Evolutionary conservation across 495 filamentous ascomycete genomes (phyloP).

Genomic region (Trichoderma gamsii): DNA sequence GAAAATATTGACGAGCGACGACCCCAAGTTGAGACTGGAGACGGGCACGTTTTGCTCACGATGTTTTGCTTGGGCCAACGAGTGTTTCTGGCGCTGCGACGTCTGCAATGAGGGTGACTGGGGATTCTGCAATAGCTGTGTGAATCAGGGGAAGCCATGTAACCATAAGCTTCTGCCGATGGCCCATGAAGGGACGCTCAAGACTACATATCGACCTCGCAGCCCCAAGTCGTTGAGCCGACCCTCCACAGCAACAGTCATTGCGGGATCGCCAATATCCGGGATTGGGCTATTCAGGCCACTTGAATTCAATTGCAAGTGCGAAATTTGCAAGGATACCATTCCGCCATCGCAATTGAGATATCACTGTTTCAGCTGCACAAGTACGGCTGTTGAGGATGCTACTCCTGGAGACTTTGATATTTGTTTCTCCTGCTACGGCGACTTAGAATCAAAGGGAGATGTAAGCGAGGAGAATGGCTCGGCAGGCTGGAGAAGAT

Average conservation of each 20-base stretch:
- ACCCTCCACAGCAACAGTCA: conserved; percentile 30
- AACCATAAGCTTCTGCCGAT: conserved; percentile 71
- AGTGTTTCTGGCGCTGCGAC: conserved; percentile 78
- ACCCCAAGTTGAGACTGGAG: conserved; percentile 61
- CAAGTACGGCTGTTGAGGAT: conserved; percentile 28
- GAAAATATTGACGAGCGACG: conserved; percentile 52
- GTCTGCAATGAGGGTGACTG: conserved; percentile 83
- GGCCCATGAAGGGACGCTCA: conserved; percentile 28
- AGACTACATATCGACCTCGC: background rate
- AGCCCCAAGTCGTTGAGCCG: conserved; percentile 9
- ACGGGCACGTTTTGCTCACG: conserved; percentile 76
- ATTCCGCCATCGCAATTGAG: conserved; percentile 62
- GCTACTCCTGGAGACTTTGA: conserved; percentile 76
- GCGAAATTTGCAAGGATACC: conserved; percentile 64
- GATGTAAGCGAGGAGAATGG: conserved; percentile 69
- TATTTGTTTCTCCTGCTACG: conserved; percentile 72
- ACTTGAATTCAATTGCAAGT: conserved; percentile 61
- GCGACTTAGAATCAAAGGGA: conserved; percentile 50
- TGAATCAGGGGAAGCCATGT: conserved; percentile 69
- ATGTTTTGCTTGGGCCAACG: conserved; percentile 64
- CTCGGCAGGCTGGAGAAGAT: conserved; percentile 71
- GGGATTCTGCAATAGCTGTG: conserved; percentile 82
- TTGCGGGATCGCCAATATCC: conserved; percentile 32
- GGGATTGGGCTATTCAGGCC: conserved; percentile 39
- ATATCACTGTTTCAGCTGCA: conserved; percentile 62